phyloP scores from a whole-genome alignment of 1,139 yeast genomes.

The Magnusiomyces fungicola region DNA sequence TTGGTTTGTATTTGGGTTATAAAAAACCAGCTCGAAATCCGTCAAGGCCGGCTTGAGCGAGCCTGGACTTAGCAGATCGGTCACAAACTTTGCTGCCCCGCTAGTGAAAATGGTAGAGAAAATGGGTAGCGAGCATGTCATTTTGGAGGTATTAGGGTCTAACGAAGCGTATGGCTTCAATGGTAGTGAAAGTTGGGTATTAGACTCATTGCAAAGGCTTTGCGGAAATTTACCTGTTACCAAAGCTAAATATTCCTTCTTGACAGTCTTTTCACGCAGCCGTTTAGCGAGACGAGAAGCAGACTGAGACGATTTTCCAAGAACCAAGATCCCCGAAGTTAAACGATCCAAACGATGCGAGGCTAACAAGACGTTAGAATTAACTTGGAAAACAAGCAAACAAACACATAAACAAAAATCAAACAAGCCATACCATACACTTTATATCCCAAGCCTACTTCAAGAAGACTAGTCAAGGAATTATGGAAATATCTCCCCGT shows the following conservation, averaged over 20 bases:
- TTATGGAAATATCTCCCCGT: constrained; percentile 13
- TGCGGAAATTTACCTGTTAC: constrained; percentile 59
- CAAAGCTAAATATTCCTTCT: constrained; percentile 52
- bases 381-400: not conserved
- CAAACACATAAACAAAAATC: not conserved
- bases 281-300: constrained; percentile 41
- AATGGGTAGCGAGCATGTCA: constrained; percentile 11
- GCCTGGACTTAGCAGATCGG: not conserved
- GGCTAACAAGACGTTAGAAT: constrained; percentile 3
- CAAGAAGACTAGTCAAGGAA: constrained; percentile 17
- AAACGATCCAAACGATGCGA: constrained; percentile 67
- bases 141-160: not conserved
- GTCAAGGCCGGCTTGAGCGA: constrained; percentile 37
- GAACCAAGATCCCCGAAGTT: constrained; percentile 64
- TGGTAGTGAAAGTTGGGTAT: too few relatives aligned
- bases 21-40: constrained; percentile 33
- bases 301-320: constrained; percentile 44
- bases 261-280: constrained; percentile 38
- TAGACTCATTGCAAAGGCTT: too few relatives aligned
- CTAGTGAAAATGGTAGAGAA: constrained; percentile 9
- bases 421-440: constrained; percentile 17
- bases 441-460: constrained; percentile 17
- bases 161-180: not conserved
- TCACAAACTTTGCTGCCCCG: constrained; percentile 6
- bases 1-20: constrained; percentile 34